Conservation (phyloP, 2,329 filamentous ascomycete species). For the Endoconidiophora polonica region DNA sequence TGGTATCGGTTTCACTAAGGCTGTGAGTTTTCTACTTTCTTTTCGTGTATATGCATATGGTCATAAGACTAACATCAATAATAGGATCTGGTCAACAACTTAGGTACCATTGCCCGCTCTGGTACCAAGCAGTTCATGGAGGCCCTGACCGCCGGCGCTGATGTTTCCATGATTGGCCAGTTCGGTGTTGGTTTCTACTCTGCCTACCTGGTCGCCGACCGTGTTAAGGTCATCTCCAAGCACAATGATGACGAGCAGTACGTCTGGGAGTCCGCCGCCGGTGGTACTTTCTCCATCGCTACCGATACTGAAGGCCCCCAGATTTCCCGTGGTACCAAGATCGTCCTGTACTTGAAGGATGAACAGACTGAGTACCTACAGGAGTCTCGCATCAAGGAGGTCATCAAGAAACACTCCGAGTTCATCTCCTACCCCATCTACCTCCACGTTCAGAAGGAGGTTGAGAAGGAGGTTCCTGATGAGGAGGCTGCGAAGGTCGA, state of each 20-base stretch:
- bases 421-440: constrained; percentile 99
- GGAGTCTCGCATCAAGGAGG: constrained; percentile 99
- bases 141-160: constrained; percentile 90
- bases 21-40: constrained; percentile 44
- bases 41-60: constrained; percentile 6
- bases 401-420: constrained; percentile 99
- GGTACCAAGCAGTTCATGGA: constrained; percentile 99
- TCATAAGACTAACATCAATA: constrained; percentile 21
- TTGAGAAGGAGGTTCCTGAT: constrained; percentile 94
- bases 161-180: constrained; percentile 99
- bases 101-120: constrained; percentile 97
- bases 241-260: constrained; percentile 99
- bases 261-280: constrained; percentile 95
- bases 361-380: constrained; percentile 98
- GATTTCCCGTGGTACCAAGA: constrained; percentile 90
- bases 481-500: constrained; percentile 61
- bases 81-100: constrained; percentile 97
- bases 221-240: constrained; percentile 90
- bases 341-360: constrained; percentile 97
- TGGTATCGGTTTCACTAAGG: constrained; percentile 99
- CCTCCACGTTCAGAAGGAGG: constrained; percentile 98
- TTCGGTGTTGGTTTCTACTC: constrained; percentile 99
- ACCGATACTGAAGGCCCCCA: constrained; percentile 82
- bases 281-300: constrained; percentile 88
- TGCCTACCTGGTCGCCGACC: constrained; percentile 96